Conservation (phyloP, 163 green algal genomes). For the Scenedesmus sp. region DNA sequence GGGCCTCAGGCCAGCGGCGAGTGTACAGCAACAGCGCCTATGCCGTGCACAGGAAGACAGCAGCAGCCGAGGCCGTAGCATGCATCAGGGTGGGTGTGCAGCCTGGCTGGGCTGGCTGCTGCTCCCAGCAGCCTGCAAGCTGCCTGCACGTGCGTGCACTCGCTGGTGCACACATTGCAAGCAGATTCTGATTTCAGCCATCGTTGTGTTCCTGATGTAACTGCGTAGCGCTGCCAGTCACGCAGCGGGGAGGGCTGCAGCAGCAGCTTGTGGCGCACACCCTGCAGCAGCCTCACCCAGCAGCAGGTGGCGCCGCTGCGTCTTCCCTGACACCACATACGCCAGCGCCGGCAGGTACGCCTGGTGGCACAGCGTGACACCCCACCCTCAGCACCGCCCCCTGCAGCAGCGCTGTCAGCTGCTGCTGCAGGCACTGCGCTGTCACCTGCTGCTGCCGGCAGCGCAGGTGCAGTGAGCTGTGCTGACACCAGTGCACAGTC, state of each 20-base stretch:
- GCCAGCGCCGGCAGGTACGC: conserved; percentile 62
- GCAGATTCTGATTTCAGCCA: too few species aligned
- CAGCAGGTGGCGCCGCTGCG: conserved; percentile 66
- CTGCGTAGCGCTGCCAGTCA: background rate
- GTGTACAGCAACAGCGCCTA: background rate
- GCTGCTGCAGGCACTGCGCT: conserved; percentile 22
- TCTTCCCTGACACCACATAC: conserved; percentile 69
- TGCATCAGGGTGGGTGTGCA: too few species aligned
- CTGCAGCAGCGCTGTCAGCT: background rate
- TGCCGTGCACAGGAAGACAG: background rate
- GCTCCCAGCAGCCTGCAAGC: too few species aligned
- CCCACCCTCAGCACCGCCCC: background rate
- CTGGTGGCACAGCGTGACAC: conserved; percentile 47
- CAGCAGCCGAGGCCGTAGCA: too few species aligned
- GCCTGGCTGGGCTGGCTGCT: too few species aligned
- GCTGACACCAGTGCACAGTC: conserved; percentile 50
- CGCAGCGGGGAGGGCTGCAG: background rate
- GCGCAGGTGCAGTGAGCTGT: background rate
- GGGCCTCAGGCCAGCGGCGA: too few species aligned
- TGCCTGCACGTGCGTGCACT: too few species aligned
- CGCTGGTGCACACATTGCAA: too few species aligned
- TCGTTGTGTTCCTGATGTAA: too few species aligned
- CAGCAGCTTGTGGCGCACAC: background rate
- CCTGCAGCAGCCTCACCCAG: conserved; percentile 40
- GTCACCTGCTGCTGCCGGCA: conserved; percentile 11